Evolutionary conservation across 2,329 filamentous ascomycete species (phyloP), one percentile per base, ranked within the genome.

Genomic region (Alternaria metachromatica): DNA sequence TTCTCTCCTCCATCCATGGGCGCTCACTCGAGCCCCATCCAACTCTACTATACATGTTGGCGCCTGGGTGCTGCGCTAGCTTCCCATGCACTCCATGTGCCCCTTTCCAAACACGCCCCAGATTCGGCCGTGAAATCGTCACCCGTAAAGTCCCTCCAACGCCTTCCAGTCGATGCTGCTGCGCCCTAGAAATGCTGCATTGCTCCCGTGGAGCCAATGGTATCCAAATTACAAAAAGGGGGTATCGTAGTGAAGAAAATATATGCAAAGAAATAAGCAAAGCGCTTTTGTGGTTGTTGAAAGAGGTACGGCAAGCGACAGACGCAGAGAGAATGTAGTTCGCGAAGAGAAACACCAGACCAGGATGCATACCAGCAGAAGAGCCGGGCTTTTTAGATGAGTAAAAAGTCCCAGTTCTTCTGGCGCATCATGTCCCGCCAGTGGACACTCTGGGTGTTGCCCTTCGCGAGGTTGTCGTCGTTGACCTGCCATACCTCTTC

Each of bases 381-480:
- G 65, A 65, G 59, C 61, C 41, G 46, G 56, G 45, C 65, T 68
- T 71, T 51, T 76, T 80, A 97, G 82, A 97, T 94, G 80, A 97
- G 88, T 80, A 97, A 86, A 83, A 93, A 96, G 80, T 97, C 93
- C 94, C 93, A 97, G 72, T 89, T 89, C 84, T 95, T 96, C 83
- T 90, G 88, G 82, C 88, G 89, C 94, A 97, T 97, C 78, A 95
- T 88, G 82, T 97, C 92, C 83, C 95, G 87, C 95, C 95, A 98
- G 89, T 94, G 94, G 81, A 97, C 88, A 83, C 91, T 90, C 77
- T 88, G 89, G 72, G 76, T 80, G 69, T 80, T 80, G 71, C 82
- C 81, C 82, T 82, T 78, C 71, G 78, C 77, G 49, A 81, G 79
- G 71, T 81, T 86, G 72, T 89, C 89, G 78, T 94, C 92, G 77